Conservation (phyloP, 1,139 yeast genomes). For the Blastobotrys buckinghamii region DNA sequence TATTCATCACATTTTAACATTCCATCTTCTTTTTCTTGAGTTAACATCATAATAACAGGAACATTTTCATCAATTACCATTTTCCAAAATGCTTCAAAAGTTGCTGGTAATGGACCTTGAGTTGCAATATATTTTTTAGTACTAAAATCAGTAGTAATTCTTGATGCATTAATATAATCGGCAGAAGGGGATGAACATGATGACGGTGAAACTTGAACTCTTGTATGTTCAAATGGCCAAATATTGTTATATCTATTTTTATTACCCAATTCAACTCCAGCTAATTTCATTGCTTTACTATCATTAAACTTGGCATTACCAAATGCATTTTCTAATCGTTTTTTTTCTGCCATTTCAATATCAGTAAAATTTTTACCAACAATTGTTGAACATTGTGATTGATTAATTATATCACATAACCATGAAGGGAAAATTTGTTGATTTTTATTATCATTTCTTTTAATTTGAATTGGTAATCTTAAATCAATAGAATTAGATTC, state of each 20-base stretch:
- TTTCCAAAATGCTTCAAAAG: slow-evolving; percentile 79
- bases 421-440: slow-evolving; percentile 31
- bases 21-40: slow-evolving; percentile 50
- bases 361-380: slow-evolving; percentile 35
- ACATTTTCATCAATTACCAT: slow-evolving; percentile 57
- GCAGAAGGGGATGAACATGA: slow-evolving; percentile 15
- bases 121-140: slow-evolving; percentile 62
- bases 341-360: slow-evolving; percentile 36
- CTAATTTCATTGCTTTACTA: slow-evolving; percentile 19
- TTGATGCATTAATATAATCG: slow-evolving; percentile 62
- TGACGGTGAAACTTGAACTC: slow-evolving; percentile 48
- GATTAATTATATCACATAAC: slow-evolving; percentile 29
- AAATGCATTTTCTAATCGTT: slow-evolving; percentile 32
- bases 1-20: slow-evolving; percentile 50
- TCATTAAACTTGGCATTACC: background rate
- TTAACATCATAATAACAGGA: slow-evolving; percentile 64
- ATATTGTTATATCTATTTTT: slow-evolving; percentile 77
- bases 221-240: slow-evolving; percentile 73
- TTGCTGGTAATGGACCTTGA: slow-evolving; percentile 76
- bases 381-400: slow-evolving; percentile 27
- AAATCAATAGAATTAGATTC: slow-evolving; percentile 21
- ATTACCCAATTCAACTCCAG: slow-evolving; percentile 67
- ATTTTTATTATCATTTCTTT: slow-evolving; percentile 2
- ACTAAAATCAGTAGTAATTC: slow-evolving; percentile 35
- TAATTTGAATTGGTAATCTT: slow-evolving; percentile 16